phyloP scores from a whole-genome alignment of 192 early-diverging fungal species.

The Backusella liffmaniae region DNA sequence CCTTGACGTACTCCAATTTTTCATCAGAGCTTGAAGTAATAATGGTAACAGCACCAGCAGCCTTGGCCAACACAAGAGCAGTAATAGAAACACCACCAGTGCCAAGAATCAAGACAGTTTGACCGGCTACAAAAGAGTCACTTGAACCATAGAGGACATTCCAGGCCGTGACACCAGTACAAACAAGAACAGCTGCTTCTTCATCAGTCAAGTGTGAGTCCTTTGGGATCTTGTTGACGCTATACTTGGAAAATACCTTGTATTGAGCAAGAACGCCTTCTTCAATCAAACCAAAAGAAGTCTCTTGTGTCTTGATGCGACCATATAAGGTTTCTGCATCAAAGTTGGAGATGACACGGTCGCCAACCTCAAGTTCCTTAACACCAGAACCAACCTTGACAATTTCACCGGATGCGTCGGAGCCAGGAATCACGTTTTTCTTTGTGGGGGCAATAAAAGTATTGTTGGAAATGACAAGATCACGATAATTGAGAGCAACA shows the following conservation, averaged over 20 bases:
- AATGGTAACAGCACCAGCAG: conserved; percentile 20
- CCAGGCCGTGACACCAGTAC: conserved; percentile 22
- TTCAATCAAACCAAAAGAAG: neutral
- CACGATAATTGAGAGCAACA: conserved; percentile 9
- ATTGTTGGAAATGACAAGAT: neutral
- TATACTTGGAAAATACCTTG: neutral
- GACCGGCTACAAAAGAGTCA: neutral
- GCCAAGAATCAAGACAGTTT: conserved; percentile 19
- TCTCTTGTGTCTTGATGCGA: neutral
- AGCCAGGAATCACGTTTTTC: conserved; percentile 14
- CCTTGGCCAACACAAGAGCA: conserved; percentile 10
- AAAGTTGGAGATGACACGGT: conserved; percentile 7
- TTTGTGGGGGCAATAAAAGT: neutral
- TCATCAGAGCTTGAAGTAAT: conserved; percentile 27
- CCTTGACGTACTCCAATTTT: conserved; percentile 11
- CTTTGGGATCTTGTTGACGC: conserved; percentile 16
- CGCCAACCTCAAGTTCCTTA: conserved; percentile 1
- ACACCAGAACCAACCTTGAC: conserved; percentile 18
- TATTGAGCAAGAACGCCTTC: conserved; percentile 15
- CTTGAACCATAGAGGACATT: conserved; percentile 15
- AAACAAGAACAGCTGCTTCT: conserved; percentile 16
- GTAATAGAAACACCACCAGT: conserved; percentile 25
- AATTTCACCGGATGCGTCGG: conserved; percentile 14
- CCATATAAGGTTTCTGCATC: conserved; percentile 13
- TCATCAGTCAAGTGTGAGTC: neutral